These are phyloP conservation scores for Begonia masoniana DNA, from an alignment of 306 rosid genomes.

Conservation along the genomic window DNA sequence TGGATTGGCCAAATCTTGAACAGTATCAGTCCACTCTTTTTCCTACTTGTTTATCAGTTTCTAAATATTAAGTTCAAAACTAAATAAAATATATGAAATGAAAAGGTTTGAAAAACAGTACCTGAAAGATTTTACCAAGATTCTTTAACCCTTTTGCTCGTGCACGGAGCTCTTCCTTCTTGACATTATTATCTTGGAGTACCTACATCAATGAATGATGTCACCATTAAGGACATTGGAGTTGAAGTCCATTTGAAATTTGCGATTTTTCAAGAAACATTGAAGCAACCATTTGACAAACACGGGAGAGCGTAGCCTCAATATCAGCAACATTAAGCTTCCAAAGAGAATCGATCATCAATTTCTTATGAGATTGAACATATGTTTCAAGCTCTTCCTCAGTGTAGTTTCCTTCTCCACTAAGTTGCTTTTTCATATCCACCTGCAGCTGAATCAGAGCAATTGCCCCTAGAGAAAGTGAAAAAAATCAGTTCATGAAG, in stretches of 20 bases:
- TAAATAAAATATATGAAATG: too few relatives aligned
- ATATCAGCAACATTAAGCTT: slow-evolving; percentile 97
- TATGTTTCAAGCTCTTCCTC: slow-evolving; percentile 88
- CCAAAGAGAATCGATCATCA: slow-evolving; percentile 97
- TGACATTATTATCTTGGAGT: slow-evolving; percentile 74
- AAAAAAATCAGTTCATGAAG: slow-evolving; percentile 15
- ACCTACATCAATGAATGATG: slow-evolving; percentile 42
- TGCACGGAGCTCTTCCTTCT: slow-evolving; percentile 86
- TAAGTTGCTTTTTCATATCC: slow-evolving; percentile 94
- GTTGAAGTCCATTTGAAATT: neutral
- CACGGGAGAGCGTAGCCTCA: slow-evolving; percentile 94
- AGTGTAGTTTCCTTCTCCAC: slow-evolving; percentile 77
- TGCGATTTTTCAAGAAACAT: slow-evolving; percentile 3
- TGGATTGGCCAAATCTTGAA: too few relatives aligned
- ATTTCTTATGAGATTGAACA: slow-evolving; percentile 71
- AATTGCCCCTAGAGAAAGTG: slow-evolving; percentile 63
- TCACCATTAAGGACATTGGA: slow-evolving; percentile 7
- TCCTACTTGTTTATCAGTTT: too few relatives aligned
- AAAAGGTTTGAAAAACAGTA: slow-evolving; percentile 14
- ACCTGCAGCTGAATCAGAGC: slow-evolving; percentile 96
- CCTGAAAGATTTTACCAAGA: slow-evolving; percentile 98
- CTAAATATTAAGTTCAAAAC: too few relatives aligned
- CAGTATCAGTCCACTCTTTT: too few relatives aligned
- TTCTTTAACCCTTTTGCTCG: slow-evolving; percentile 96
- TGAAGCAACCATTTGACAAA: slow-evolving; percentile 79